Percentiles rank a stretch among this genome's conserved stretches.
phyloP scores from a whole-genome alignment of 139 green algal species.

The Micromonas commoda region DNA sequence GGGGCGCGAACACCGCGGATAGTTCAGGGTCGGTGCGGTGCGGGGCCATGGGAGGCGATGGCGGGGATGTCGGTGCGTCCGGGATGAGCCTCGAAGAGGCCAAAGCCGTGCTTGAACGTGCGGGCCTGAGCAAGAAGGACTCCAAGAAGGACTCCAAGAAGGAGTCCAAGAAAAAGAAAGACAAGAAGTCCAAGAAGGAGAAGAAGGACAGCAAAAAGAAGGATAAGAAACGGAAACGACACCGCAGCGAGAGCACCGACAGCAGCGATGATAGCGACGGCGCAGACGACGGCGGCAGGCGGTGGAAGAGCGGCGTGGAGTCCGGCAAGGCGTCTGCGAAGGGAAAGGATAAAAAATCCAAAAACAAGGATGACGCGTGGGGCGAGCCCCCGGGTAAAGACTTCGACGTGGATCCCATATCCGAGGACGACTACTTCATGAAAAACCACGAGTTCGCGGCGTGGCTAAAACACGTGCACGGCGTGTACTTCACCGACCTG shows the following conservation, averaged over 20 bases:
- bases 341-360: slow-evolving; percentile 14
- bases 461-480: slow-evolving; percentile 48
- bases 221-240: slow-evolving; percentile 26
- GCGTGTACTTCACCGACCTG: slow-evolving; percentile 39
- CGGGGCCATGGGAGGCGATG: too few relatives aligned
- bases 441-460: slow-evolving; percentile 51
- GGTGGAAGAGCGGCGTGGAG: slow-evolving; percentile 27
- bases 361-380: background rate
- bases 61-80: too few relatives aligned
- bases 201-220: slow-evolving; percentile 38
- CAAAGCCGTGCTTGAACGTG: background rate
- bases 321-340: background rate
- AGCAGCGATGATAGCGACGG: slow-evolving; percentile 2
- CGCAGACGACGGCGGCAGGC: slow-evolving; percentile 33
- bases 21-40: too few relatives aligned
- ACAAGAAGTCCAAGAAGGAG: slow-evolving; percentile 37
- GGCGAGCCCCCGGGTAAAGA: background rate
- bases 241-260: background rate
- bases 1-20: too few relatives aligned
- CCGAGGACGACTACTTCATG: slow-evolving; percentile 50
- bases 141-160: slow-evolving; percentile 5
- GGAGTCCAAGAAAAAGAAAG: background rate
- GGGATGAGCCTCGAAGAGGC: background rate
- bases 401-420: slow-evolving; percentile 35
- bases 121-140: background rate